phyloP scores from a whole-genome alignment of 2,329 filamentous ascomycete species.

The Pseudocercospora crystallina region DNA sequence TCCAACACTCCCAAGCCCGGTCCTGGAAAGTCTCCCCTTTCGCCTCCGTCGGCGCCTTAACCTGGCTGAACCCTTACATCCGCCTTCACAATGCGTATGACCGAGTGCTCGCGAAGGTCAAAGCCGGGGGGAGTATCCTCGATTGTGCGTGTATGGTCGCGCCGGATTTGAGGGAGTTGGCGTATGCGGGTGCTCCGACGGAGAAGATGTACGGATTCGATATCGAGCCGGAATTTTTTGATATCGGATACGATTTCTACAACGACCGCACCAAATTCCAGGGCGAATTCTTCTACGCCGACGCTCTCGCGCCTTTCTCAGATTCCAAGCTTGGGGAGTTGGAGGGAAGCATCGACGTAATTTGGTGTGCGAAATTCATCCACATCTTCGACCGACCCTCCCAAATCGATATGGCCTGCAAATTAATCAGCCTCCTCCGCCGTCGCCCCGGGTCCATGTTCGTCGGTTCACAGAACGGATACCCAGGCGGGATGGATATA shows the following conservation, averaged over 20 bases:
- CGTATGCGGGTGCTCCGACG: slow-evolving; percentile 15
- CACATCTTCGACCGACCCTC: slow-evolving; percentile 14
- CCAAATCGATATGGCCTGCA: slow-evolving; percentile 9
- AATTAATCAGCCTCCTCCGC: slow-evolving; percentile 10
- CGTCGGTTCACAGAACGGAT: slow-evolving; percentile 17
- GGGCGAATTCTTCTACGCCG: slow-evolving; percentile 13
- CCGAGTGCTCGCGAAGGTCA: slow-evolving; percentile 9
- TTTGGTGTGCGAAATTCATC: slow-evolving; percentile 18
- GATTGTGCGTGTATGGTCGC: slow-evolving; percentile 19
- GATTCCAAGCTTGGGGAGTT: slow-evolving; percentile 5
- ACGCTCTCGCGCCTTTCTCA: slow-evolving; percentile 7
- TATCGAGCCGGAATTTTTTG: slow-evolving; percentile 13
- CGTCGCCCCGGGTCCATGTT: slow-evolving; percentile 11
- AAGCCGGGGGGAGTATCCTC: slow-evolving; percentile 11
- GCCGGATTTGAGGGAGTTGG: slow-evolving; percentile 14
- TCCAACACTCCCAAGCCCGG: no score
- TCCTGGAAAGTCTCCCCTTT: background rate
- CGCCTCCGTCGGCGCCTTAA: slow-evolving; percentile 18
- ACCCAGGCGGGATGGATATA: slow-evolving; percentile 5
- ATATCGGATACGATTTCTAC: slow-evolving; percentile 16
- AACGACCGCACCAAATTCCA: slow-evolving; percentile 6
- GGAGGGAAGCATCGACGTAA: slow-evolving; percentile 12
- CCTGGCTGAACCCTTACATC: slow-evolving; percentile 17
- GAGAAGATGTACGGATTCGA: slow-evolving; percentile 18
- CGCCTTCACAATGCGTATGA: slow-evolving; percentile 10